Evolutionary conservation across 2,329 filamentous ascomycete genomes (phyloP).

Genomic region (Colletotrichum sp.): DNA sequence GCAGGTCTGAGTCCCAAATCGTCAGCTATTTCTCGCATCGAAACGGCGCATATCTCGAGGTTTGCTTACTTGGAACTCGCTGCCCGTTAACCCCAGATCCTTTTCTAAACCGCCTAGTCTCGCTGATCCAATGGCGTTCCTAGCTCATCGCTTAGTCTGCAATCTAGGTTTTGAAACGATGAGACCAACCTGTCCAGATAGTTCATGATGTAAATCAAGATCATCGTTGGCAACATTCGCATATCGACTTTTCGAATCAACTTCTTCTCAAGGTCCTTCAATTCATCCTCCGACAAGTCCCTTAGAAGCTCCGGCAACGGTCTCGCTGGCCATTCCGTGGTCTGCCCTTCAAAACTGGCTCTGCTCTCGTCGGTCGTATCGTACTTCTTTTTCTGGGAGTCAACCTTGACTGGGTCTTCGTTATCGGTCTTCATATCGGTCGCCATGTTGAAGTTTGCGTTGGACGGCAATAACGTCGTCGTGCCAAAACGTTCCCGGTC

Average conservation of each 20-base stretch:
- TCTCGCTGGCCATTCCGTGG: neutral
- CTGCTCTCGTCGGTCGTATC: neutral
- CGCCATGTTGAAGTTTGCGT: neutral
- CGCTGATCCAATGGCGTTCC: conserved; percentile 54
- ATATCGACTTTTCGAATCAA: conserved; percentile 70
- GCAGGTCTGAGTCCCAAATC: neutral
- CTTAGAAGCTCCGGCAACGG: neutral
- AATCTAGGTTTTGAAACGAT: rapidly evolving
- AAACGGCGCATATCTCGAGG: neutral
- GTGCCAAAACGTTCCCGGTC: neutral
- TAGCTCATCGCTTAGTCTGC: neutral
- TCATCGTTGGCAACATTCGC: conserved; percentile 68
- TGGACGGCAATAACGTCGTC: neutral
- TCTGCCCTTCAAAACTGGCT: neutral
- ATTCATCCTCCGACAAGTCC: conserved; percentile 23
- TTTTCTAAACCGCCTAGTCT: conserved; percentile 52
- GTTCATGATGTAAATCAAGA: conserved; percentile 75
- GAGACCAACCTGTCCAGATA: conserved; percentile 55
- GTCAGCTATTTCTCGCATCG: neutral
- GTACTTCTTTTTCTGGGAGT: neutral
- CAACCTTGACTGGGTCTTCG: neutral
- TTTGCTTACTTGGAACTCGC: conserved; percentile 39
- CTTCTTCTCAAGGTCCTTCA: conserved; percentile 52
- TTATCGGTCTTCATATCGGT: neutral
- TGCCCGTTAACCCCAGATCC: conserved; percentile 34